Conservation (phyloP, 2,329 filamentous ascomycete species). For the Pseudopyrenochaeta lycopersici region DNA sequence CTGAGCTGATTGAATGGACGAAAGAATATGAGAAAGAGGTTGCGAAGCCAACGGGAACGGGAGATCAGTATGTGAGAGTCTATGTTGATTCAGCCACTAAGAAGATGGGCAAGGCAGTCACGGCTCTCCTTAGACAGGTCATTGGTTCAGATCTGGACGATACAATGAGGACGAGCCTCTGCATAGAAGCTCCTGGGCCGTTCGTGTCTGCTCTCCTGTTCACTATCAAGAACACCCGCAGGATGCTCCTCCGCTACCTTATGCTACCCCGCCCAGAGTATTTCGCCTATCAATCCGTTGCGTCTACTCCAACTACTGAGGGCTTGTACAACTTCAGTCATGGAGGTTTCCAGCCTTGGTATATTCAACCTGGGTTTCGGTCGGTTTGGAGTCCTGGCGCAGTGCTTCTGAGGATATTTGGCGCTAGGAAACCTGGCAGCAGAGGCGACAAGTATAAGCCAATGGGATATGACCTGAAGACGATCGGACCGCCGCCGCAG, state of each 20-base stretch:
- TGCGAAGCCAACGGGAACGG: conserved; percentile 24
- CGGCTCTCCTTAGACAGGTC: conserved; percentile 6
- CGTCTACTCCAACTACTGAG: conserved; percentile 6
- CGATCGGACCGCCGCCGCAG: conserved; percentile 11
- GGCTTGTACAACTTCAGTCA: conserved; percentile 17
- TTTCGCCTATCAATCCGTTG: conserved; percentile 11
- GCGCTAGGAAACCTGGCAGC: conserved; percentile 14
- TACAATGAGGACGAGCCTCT: conserved; percentile 13
- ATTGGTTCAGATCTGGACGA: conserved; percentile 12
- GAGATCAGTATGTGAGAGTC: conserved; percentile 39
- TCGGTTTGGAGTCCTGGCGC: conserved; percentile 11
- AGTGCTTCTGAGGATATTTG: conserved; percentile 13
- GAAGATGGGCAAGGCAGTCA: conserved; percentile 4
- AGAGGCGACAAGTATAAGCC: conserved; percentile 14
- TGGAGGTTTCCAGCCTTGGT: conserved; percentile 18
- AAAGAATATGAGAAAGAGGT: conserved; percentile 27
- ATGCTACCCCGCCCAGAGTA: conserved; percentile 9
- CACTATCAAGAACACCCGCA: conserved; percentile 6
- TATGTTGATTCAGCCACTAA: conserved; percentile 13
- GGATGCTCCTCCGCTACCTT: conserved; percentile 8
- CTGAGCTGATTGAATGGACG: conserved; percentile 34
- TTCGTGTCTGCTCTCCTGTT: conserved; percentile 5
- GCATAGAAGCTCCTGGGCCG: conserved; percentile 10
- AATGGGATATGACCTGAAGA: conserved; percentile 12
- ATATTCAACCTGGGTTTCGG: conserved; percentile 12